Conservation (phyloP, 2,329 filamentous ascomycete species). For the Davidsoniella neocaledoniae region DNA sequence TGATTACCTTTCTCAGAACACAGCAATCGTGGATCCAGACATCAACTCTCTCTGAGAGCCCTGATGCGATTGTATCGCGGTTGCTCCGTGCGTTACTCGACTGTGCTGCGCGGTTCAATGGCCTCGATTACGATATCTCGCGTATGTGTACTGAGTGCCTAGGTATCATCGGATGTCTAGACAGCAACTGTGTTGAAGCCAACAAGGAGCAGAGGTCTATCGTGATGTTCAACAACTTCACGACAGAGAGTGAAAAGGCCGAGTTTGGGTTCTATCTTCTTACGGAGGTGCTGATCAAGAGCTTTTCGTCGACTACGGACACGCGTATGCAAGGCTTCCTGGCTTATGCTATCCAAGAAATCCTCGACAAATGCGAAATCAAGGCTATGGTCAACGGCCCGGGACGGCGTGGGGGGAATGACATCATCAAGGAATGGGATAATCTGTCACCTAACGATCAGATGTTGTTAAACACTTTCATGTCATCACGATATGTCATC, state of each 20-base stretch:
- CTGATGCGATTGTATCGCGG: constrained; percentile 53
- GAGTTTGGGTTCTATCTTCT: constrained; percentile 77
- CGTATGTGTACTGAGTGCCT: constrained; percentile 65
- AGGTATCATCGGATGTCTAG: constrained; percentile 78
- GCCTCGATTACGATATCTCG: constrained; percentile 48
- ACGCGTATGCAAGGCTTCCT: constrained; percentile 78
- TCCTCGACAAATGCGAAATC: constrained; percentile 64
- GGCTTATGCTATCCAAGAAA: constrained; percentile 85
- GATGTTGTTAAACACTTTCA: constrained; percentile 73
- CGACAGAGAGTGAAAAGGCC: constrained; percentile 56
- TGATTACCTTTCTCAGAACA: constrained; percentile 52
- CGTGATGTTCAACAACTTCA: constrained; percentile 76
- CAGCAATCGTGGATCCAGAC: constrained; percentile 68
- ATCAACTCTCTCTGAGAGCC: constrained; percentile 67
- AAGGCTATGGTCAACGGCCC: constrained; percentile 30
- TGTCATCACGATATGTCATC: constrained; percentile 68
- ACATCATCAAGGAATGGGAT: constrained; percentile 58
- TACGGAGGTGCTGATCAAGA: constrained; percentile 73
- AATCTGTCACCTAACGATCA: constrained; percentile 59
- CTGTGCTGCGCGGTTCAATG: constrained; percentile 65
- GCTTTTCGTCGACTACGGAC: constrained; percentile 81
- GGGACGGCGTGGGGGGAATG: constrained; percentile 30
- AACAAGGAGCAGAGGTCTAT: constrained; percentile 66
- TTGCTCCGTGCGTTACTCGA: constrained; percentile 70
- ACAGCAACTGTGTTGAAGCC: constrained; percentile 75